Percentiles rank a stretch among this genome's conserved stretches.
These are phyloP conservation scores for Mycosphaerella arachidis DNA, from an alignment of 2,329 filamentous ascomycete genomes.

Conservation along the genomic window DNA sequence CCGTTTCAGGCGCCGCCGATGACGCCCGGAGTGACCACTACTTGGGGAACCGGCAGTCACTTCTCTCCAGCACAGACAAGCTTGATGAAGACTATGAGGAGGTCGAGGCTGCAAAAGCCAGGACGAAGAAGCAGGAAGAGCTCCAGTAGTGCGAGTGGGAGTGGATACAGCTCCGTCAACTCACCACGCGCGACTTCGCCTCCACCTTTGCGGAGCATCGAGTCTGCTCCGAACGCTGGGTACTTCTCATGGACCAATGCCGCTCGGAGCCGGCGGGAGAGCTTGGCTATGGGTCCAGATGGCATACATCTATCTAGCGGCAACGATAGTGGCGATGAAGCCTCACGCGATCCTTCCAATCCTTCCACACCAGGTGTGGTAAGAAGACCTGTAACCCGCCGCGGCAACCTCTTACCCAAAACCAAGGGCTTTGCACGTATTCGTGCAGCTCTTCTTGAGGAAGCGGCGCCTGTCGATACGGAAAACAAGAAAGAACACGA, in stretches of 20 bases:
- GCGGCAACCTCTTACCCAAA: constrained; percentile 89
- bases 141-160: constrained; percentile 60
- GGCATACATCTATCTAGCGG: constrained; percentile 76
- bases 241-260: constrained; percentile 30
- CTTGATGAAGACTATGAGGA: constrained; percentile 77
- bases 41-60: constrained; percentile 25
- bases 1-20: constrained; percentile 41
- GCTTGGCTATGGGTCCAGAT: constrained; percentile 84
- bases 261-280: constrained; percentile 65
- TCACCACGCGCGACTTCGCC: constrained; percentile 73
- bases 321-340: constrained; percentile 73
- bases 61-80: constrained; percentile 31
- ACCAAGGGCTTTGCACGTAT: constrained; percentile 94
- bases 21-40: constrained; percentile 42
- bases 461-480: constrained; percentile 78
- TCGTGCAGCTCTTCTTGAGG: constrained; percentile 81
- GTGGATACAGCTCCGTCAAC: constrained; percentile 62
- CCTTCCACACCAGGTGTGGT: constrained; percentile 67
- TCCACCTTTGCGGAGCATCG: constrained; percentile 56
- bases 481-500: constrained; percentile 89
- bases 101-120: constrained; percentile 52
- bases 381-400: constrained; percentile 73
- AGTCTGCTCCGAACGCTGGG: constrained; percentile 44
- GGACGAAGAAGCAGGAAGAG: constrained; percentile 56
- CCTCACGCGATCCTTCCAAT: constrained; percentile 38